Conservation (phyloP, 306 rosid genomes). For the Medicago arabica region DNA sequence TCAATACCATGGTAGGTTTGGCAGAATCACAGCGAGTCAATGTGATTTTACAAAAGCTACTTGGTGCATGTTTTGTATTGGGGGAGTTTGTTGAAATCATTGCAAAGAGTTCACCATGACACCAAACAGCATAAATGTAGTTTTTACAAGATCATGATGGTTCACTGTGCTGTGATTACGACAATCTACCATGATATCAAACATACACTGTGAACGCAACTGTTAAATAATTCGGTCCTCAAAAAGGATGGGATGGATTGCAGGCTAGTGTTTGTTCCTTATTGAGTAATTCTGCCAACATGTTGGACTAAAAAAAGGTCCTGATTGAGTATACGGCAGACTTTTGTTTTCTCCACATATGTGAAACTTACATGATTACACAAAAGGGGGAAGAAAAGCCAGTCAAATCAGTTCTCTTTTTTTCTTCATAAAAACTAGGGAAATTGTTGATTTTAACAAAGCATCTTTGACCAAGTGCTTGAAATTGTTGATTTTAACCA, state of each 20-base stretch:
- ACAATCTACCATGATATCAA: too few species aligned
- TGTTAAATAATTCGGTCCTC: neutral
- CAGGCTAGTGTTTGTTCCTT: neutral
- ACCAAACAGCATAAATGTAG: too few species aligned
- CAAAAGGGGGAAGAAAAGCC: slow-evolving; percentile 22
- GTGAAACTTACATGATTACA: slow-evolving; percentile 11
- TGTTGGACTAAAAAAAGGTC: slow-evolving; percentile 34
- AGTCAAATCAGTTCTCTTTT: slow-evolving; percentile 34
- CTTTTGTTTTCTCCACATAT: slow-evolving; percentile 7
- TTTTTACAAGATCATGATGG: too few species aligned
- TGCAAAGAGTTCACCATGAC: too few species aligned
- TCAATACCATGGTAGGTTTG: too few species aligned
- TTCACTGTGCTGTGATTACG: neutral
- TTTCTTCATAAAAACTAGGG: neutral
- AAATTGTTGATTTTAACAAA: slow-evolving; percentile 7
- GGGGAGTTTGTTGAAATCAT: too few species aligned
- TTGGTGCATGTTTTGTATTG: too few species aligned
- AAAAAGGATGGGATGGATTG: slow-evolving; percentile 15
- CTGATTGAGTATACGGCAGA: slow-evolving; percentile 8
- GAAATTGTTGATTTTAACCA: neutral
- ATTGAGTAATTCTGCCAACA: slow-evolving; percentile 41
- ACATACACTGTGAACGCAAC: neutral
- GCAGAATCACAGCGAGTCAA: neutral
- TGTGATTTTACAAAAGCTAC: too few species aligned
- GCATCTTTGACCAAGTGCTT: slow-evolving; percentile 51